Evolutionary conservation across 148 eudicot species (phyloP), one percentile per base, ranked within the genome.

Genomic region (Camellia lanceoleosa): DNA sequence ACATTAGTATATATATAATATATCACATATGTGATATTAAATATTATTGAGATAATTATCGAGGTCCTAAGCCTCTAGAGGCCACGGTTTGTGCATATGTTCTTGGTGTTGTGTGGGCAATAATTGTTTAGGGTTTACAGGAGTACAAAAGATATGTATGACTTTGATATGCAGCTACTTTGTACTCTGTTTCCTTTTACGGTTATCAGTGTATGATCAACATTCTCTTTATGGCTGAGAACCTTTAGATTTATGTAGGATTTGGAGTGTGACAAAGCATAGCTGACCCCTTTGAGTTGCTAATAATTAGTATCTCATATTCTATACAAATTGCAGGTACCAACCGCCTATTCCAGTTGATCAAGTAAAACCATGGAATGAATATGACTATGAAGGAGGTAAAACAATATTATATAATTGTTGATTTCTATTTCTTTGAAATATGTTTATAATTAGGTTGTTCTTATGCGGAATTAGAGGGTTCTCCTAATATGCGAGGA

Each of bases 271-370:
- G 52, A 49, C 3, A 49, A 49, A 49, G 52, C 7, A 7, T 49
- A 49, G 7, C 7, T 49, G 52, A 49, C 5, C 7, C 52, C 3
- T 49, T 14, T 46, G n/a, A 14, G 49, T 11, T 44, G 49, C 12
- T 15, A 11, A 67, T 42, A 41, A 43, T 67, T 16, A 18, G 64
- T 54, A 14, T 54, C 3, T 38, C 54, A 65, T n/a, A 44, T 70
- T 61, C 44, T 66, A 18, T 42, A 23, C 15, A 18, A 75, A 82
- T 20, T 82, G 71, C 65, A 82, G 84, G 80, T 77, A 82, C 55
- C 84, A 82, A 71, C 84, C 84, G 16, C 84, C 84, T 62, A 82
- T 77, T 41, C 84, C 84, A 9, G 52, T 18, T 62, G 80, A 82
- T 77, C 84, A 77, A 71, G 84, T 82, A 20, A 77, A 71, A 71